phyloP scores from a whole-genome alignment of 169 alveolate species.

The Eimeria mitis region DNA sequence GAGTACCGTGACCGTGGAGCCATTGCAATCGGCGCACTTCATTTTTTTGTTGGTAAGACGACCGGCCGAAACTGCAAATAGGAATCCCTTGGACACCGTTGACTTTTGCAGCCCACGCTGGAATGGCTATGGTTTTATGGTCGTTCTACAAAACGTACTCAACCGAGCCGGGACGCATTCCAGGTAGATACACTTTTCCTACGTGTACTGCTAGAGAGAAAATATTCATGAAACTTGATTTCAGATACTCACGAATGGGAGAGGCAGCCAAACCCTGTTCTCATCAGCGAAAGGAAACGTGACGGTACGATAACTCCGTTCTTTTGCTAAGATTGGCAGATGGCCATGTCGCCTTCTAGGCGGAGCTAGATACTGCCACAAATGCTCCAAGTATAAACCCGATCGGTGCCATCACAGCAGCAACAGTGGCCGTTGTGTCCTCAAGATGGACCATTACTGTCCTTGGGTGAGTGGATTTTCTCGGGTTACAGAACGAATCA shows the following conservation, averaged over 20 bases:
- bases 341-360: not conserved
- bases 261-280: conserved; percentile 58
- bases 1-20: conserved; percentile 81
- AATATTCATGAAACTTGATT: not conserved
- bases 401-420: conserved; percentile 82
- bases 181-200: conserved; percentile 34
- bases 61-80: not conserved
- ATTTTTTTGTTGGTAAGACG: conserved; percentile 61
- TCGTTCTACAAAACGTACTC: conserved; percentile 77
- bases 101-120: conserved; percentile 61
- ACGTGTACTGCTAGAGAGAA: not conserved
- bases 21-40: conserved; percentile 66
- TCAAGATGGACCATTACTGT: conserved; percentile 82
- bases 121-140: conserved; percentile 73
- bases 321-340: not conserved
- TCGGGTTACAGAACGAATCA: too few species aligned
- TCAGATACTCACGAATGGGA: conserved; percentile 76
- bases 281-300: conserved; percentile 73
- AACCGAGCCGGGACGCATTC: conserved; percentile 72
- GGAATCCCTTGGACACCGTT: not conserved
- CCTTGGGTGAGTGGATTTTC: conserved; percentile 71
- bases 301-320: conserved; percentile 42
- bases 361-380: conserved; percentile 78
- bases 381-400: conserved; percentile 79
- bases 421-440: conserved; percentile 71